These are phyloP conservation scores for Actinomucor elegans DNA, from an alignment of 371 early-diverging fungal species.

Conservation along the genomic window DNA sequence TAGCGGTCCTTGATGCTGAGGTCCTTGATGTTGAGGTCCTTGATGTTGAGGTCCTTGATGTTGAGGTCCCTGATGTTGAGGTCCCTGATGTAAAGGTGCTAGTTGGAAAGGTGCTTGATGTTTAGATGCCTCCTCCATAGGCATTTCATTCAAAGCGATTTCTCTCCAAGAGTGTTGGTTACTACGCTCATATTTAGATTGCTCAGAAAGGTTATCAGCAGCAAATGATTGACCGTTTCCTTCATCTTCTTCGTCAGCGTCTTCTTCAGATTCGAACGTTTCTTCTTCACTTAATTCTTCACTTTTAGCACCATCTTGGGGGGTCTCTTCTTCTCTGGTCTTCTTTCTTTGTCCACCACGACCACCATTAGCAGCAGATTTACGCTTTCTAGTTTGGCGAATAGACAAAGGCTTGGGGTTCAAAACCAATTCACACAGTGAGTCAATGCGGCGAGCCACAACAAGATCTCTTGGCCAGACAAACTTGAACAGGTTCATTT, in stretches of 20 bases:
- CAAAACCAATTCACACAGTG: constrained; percentile 58
- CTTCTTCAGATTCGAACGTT: not conserved
- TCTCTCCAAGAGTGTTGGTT: too few species aligned
- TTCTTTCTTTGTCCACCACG: constrained; percentile 2
- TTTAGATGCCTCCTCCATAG: too few species aligned
- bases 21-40: not conserved
- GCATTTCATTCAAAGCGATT: too few species aligned
- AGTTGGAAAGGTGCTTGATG: too few species aligned
- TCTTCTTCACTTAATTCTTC: constrained; percentile 10
- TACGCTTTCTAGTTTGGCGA: constrained; percentile 35
- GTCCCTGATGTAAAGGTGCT: too few species aligned
- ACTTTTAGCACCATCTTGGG: not conserved
- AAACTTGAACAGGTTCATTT: constrained; percentile 43
- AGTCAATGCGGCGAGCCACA: constrained; percentile 59
- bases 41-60: too few species aligned
- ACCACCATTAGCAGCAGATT: constrained; percentile 5
- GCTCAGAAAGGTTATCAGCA: constrained; percentile 6
- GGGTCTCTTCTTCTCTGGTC: not conserved
- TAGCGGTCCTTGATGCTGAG: not conserved
- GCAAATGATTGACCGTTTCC: not conserved
- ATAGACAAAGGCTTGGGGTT: constrained; percentile 53
- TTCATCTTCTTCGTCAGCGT: constrained; percentile 14
- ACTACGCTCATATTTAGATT: not conserved
- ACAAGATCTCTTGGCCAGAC: constrained; percentile 66
- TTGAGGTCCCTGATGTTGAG: too few species aligned